These are phyloP conservation scores for Colletotrichum spinosum DNA, from an alignment of 2,329 filamentous ascomycete genomes.

Conservation along the genomic window DNA sequence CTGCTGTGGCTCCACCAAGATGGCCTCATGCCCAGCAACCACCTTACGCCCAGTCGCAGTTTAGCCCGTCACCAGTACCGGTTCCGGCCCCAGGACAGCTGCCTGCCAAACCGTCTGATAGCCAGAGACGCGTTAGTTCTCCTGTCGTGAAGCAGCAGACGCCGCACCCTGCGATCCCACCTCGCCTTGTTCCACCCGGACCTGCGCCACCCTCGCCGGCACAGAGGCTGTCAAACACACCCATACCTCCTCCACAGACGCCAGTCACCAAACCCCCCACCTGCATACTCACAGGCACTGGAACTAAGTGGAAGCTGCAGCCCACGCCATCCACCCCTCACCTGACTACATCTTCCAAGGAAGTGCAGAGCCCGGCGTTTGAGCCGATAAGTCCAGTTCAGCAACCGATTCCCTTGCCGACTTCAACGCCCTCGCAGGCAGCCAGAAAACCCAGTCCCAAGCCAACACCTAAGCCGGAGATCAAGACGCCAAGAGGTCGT, in stretches of 20 bases:
- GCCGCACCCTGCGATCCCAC: constrained; percentile 51
- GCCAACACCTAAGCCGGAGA: constrained; percentile 45
- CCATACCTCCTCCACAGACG: constrained; percentile 48
- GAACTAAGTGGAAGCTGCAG: constrained; percentile 69
- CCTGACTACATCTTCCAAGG: constrained; percentile 44
- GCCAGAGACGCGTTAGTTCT: constrained; percentile 45
- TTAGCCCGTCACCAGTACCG: constrained; percentile 40
- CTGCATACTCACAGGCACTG: constrained; percentile 51
- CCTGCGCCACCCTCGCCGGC: constrained; percentile 47
- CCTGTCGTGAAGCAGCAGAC: constrained; percentile 48
- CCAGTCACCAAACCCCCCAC: constrained; percentile 43
- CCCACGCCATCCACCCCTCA: constrained; percentile 70
- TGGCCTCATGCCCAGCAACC: constrained; percentile 46
- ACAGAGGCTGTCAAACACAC: constrained; percentile 46
- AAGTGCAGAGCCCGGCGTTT: constrained; percentile 63
- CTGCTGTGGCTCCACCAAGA: constrained; percentile 46
- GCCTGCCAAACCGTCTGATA: constrained; percentile 40
- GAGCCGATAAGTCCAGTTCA: constrained; percentile 70
- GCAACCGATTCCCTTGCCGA: constrained; percentile 51
- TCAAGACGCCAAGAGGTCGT: constrained; percentile 44
- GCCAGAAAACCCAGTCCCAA: constrained; percentile 51
- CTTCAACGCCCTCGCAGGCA: constrained; percentile 45
- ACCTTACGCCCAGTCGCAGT: constrained; percentile 42
- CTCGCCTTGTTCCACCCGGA: constrained; percentile 55
- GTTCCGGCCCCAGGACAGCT: constrained; percentile 39